Evolutionary conservation across 2,329 filamentous ascomycete genomes (phyloP), one percentile per base, ranked within the genome.

Genomic region (Trichoderma sp.): DNA sequence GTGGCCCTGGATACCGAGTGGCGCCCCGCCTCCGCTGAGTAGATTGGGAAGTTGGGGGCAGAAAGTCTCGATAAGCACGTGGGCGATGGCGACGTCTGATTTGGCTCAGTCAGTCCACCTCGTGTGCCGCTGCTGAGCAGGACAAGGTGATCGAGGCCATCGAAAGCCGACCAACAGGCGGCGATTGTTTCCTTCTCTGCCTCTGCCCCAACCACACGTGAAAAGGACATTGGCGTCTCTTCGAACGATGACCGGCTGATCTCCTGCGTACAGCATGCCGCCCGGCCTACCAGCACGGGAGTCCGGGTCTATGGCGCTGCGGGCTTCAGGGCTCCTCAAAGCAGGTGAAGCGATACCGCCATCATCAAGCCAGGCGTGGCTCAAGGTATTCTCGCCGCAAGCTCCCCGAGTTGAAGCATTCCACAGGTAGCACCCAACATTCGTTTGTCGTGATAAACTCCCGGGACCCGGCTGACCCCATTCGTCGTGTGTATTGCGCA

Each of bases 61-160:
- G n/a, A 64, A 39, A 39, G 45, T 34, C 41, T 17, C 26, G 58
- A 45, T 44, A 52, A 63, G 56, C 64, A 63, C 52, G 64, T 63
- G 64, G 64, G 52, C 5, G 44, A 63, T 52, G 43, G 39, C 21
- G 41, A 52, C 24, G 47, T 48, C 45, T 51, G 64, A 28, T 63
- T 63, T 66, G 51, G 56, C 41, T 62, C 59, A 50, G 50, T 62
- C 50, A 54, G 14, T 34, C 45, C 21, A 24, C 45, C 51, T 58
- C 47, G 19, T 58, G 24, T 24, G 19, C 45, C 54, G 41, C 47
- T 39, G 34, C 34, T 63, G 63, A 28, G 26, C 10, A 19, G 12
- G 26, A 44, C 12, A 43, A 50, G 34, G 12, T 15, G 15, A 24
- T 62, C 14, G 59, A 62, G 50, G 59, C 48, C 14, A 45, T 47